Conservation (phyloP, 2,329 filamentous ascomycete species). For the Xylariaceae sp. region DNA sequence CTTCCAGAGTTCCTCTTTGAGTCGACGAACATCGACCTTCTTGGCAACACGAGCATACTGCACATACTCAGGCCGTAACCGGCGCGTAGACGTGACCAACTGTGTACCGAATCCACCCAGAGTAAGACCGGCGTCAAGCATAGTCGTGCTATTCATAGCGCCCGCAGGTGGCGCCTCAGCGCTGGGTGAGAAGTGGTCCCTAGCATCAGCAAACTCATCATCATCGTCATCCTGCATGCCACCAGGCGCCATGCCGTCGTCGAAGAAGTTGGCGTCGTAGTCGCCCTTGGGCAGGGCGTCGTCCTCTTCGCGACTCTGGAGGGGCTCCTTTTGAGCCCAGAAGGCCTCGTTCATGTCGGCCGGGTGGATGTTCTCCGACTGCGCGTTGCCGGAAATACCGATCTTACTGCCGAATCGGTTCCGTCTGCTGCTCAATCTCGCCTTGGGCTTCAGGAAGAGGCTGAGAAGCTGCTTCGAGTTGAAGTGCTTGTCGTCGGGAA, state of each 20-base stretch:
- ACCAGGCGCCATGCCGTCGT: slow-evolving; percentile 68
- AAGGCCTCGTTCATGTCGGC: slow-evolving; percentile 92
- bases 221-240: slow-evolving; percentile 59
- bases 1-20: slow-evolving; percentile 68
- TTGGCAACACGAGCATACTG: slow-evolving; percentile 66
- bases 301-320: slow-evolving; percentile 46
- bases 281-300: slow-evolving; percentile 62
- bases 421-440: slow-evolving; percentile 67
- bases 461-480: slow-evolving; percentile 85
- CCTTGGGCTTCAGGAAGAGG: slow-evolving; percentile 92
- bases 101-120: slow-evolving; percentile 57
- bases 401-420: slow-evolving; percentile 43
- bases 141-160: slow-evolving; percentile 43
- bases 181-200: slow-evolving; percentile 70
- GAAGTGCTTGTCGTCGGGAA: slow-evolving; percentile 98
- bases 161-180: slow-evolving; percentile 46
- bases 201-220: slow-evolving; percentile 74
- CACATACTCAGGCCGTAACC: slow-evolving; percentile 62
- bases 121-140: slow-evolving; percentile 48
- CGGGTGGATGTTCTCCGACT: slow-evolving; percentile 52
- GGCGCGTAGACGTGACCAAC: slow-evolving; percentile 59
- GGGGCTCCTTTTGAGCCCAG: slow-evolving; percentile 71
- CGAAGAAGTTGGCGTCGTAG: slow-evolving; percentile 98
- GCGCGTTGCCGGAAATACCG: slow-evolving; percentile 39
- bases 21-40: slow-evolving; percentile 62